Conservation (phyloP, 2,329 filamentous ascomycete genomes). For the Xylariales sp. region DNA sequence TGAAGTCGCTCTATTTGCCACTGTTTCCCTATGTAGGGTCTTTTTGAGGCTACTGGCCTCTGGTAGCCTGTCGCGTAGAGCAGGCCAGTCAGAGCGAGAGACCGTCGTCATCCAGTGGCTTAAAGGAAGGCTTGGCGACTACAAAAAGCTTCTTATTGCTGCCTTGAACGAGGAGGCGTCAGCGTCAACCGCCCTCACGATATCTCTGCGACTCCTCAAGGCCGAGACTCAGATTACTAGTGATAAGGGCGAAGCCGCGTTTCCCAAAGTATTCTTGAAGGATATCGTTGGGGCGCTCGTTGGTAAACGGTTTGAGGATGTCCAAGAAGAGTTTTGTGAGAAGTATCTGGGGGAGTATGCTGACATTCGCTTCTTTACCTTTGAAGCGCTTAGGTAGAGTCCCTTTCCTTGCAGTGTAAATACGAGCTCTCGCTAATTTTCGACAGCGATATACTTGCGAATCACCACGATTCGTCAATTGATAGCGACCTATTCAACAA, state of each 20-base stretch:
- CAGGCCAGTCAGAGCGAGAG: constrained; percentile 77
- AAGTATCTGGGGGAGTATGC: constrained; percentile 84
- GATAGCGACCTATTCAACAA: constrained; percentile 62
- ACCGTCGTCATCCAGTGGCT: constrained; percentile 81
- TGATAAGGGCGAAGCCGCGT: constrained; percentile 72
- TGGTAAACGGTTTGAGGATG: constrained; percentile 64
- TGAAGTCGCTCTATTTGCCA: constrained; percentile 73
- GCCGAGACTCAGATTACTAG: constrained; percentile 75
- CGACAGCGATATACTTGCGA: constrained; percentile 49
- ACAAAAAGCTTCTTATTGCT: constrained; percentile 69
- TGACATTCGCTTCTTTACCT: constrained; percentile 86
- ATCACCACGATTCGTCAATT: constrained; percentile 39
- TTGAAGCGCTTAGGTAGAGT: constrained; percentile 76
- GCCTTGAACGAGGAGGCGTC: constrained; percentile 72
- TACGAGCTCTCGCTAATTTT: constrained; percentile 15
- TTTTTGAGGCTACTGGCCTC: constrained; percentile 84
- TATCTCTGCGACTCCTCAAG: constrained; percentile 87
- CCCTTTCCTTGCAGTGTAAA: not conserved
- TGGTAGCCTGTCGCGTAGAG: constrained; percentile 75
- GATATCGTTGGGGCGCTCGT: constrained; percentile 73
- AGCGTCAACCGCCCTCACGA: constrained; percentile 77
- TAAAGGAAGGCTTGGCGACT: constrained; percentile 78
- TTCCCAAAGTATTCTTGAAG: constrained; percentile 75
- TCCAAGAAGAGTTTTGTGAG: constrained; percentile 78
- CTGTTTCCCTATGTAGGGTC: constrained; percentile 85